Percentiles rank a stretch among this genome's conserved stretches.
Evolutionary conservation across 2,329 filamentous ascomycete species (phyloP).

Genomic region (Amphichorda felina): DNA sequence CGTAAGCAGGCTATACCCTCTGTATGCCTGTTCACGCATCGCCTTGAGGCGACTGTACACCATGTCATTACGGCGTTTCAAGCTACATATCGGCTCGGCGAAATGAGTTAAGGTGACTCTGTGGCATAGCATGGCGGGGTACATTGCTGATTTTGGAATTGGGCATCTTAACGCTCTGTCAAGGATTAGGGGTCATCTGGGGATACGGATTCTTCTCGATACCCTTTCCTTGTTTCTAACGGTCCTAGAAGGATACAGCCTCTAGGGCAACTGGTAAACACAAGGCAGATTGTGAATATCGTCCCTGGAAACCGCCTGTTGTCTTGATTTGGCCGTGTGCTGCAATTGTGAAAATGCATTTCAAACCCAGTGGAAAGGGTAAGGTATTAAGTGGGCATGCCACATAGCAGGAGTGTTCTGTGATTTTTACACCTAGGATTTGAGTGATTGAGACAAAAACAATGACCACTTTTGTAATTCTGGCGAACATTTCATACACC

Average conservation of each 20-base stretch:
- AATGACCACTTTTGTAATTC: too few species aligned
- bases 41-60: conserved; percentile 23
- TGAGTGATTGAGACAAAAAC: too few species aligned
- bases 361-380: too few species aligned
- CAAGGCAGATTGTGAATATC: not conserved
- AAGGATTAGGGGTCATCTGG: not conserved
- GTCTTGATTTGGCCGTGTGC: not conserved
- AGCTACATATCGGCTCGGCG: conserved; percentile 12
- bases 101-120: conserved; percentile 10
- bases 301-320: not conserved
- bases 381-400: too few species aligned
- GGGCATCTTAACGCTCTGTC: not conserved
- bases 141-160: conserved; percentile 13
- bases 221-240: conserved; percentile 1
- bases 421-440: too few species aligned
- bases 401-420: too few species aligned
- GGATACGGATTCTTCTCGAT: not conserved
- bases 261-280: conserved; percentile 1
- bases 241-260: not conserved
- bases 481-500: too few species aligned
- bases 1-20: not conserved
- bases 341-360: too few species aligned
- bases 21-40: not conserved
- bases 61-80: conserved; percentile 27
- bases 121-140: conserved; percentile 10